A percentile compares a stretch with the other conserved stretches of the same genome.
Evolutionary conservation across 352 stramenopile genomes (phyloP).

Genomic region (Globisporangium spiculum): DNA sequence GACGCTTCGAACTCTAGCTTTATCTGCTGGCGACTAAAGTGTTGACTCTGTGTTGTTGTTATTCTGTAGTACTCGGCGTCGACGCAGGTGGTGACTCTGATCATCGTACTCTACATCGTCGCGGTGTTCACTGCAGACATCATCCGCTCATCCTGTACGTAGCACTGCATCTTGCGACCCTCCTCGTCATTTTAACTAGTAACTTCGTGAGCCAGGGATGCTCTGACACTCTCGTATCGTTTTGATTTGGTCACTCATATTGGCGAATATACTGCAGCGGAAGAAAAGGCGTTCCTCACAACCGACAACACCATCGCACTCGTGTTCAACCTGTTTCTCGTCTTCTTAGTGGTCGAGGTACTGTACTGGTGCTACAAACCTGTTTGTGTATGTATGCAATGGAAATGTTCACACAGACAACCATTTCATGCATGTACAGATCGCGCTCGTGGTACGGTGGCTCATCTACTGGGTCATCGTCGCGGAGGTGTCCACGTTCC

Average conservation of each 20-base stretch:
- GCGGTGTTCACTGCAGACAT: constrained; percentile 35
- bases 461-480: constrained; percentile 54
- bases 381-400: neutral
- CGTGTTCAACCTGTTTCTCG: constrained; percentile 17
- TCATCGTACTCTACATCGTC: constrained; percentile 56
- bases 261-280: neutral
- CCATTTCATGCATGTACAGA: constrained; percentile 12
- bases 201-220: too few species aligned
- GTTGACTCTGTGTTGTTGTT: too few species aligned
- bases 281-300: constrained; percentile 10
- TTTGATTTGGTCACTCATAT: neutral
- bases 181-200: too few species aligned
- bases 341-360: constrained; percentile 24
- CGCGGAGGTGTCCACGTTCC: constrained; percentile 28
- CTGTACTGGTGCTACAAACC: constrained; percentile 25
- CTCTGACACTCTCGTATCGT: neutral
- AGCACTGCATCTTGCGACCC: too few species aligned
- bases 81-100: constrained; percentile 47
- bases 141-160: constrained; percentile 13
- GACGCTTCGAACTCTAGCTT: neutral
- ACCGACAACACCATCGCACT: constrained; percentile 17
- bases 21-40: neutral
- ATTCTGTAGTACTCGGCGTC: constrained; percentile 40
- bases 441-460: constrained; percentile 51
- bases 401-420: neutral